Conservation (phyloP, 108 stramenopile genomes). For the Cyclotella choctawhatcheeana region DNA sequence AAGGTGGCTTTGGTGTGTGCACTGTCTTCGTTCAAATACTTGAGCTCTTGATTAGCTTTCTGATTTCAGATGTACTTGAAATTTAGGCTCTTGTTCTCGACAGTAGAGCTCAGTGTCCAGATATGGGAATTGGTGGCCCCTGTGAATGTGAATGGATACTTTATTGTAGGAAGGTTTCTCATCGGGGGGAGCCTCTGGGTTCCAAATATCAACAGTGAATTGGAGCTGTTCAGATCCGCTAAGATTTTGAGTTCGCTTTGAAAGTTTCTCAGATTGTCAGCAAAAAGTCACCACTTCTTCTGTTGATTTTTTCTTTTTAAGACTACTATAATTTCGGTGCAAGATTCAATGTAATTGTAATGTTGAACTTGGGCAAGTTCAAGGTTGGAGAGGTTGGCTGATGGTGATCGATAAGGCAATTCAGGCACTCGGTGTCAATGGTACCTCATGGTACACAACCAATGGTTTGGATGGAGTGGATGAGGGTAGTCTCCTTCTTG, state of each 20-base stretch:
- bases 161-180: neutral
- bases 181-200: conserved; percentile 12
- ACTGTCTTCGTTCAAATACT: conserved; percentile 23
- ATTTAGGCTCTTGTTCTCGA: conserved; percentile 12
- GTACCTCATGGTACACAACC: too few relatives aligned
- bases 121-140: neutral
- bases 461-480: too few relatives aligned
- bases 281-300: conserved; percentile 10
- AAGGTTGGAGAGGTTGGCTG: too few relatives aligned
- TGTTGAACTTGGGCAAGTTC: too few relatives aligned
- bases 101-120: conserved; percentile 4
- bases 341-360: too few relatives aligned
- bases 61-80: conserved; percentile 26
- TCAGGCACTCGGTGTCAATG: too few relatives aligned
- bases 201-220: conserved; percentile 34
- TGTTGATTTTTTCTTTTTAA: neutral
- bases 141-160: conserved; percentile 6
- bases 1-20: conserved; percentile 17
- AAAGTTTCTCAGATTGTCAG: too few relatives aligned
- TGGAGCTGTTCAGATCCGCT: conserved; percentile 7
- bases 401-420: too few relatives aligned
- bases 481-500: too few relatives aligned
- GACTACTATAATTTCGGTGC: too few relatives aligned
- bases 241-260: neutral
- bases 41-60: conserved; percentile 20